Evolutionary conservation across 1,284 basidiomycete species (phyloP).

Genomic region (Cutaneotrichosporon cutaneum): DNA sequence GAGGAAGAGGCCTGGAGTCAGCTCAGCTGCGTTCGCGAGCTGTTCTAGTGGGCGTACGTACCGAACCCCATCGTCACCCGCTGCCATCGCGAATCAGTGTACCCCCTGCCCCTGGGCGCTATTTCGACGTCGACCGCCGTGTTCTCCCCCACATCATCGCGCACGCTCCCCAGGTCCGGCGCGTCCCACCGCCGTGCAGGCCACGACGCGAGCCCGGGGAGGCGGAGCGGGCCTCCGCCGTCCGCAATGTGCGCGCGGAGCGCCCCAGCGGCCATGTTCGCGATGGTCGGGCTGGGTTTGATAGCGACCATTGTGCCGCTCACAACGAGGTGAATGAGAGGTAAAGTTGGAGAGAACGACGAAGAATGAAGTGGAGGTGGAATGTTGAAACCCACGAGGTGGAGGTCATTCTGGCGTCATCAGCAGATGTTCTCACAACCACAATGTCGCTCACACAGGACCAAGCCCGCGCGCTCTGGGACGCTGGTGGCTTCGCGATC

Average conservation of each 20-base stretch:
- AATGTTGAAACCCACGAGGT: neutral
- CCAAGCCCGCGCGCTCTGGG: conserved; percentile 48
- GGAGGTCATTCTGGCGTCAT: neutral
- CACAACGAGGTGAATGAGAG: no score
- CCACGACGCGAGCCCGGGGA: conserved; percentile 34
- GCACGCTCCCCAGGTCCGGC: conserved; percentile 1
- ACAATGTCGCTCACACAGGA: conserved; percentile 34
- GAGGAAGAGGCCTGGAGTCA: conserved; percentile 43
- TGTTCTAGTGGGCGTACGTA: no score
- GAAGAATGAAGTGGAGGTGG: neutral
- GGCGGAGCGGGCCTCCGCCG: conserved; percentile 20
- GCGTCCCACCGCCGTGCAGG: conserved; percentile 36
- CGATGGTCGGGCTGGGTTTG: neutral
- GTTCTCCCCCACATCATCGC: conserved; percentile 30
- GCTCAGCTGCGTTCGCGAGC: neutral
- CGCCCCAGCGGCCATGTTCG: conserved; percentile 12
- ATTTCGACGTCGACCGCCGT: conserved; percentile 45
- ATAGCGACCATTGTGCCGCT: neutral
- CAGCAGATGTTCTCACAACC: neutral
- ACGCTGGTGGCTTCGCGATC: conserved; percentile 50
- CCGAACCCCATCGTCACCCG: conserved; percentile 44
- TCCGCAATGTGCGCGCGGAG: conserved; percentile 32
- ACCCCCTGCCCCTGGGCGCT: conserved; percentile 39
- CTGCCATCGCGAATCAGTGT: conserved; percentile 41
- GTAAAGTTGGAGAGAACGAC: neutral